phyloP scores from a whole-genome alignment of 2,329 filamentous ascomycete genomes.

The Colletotrichum horii region DNA sequence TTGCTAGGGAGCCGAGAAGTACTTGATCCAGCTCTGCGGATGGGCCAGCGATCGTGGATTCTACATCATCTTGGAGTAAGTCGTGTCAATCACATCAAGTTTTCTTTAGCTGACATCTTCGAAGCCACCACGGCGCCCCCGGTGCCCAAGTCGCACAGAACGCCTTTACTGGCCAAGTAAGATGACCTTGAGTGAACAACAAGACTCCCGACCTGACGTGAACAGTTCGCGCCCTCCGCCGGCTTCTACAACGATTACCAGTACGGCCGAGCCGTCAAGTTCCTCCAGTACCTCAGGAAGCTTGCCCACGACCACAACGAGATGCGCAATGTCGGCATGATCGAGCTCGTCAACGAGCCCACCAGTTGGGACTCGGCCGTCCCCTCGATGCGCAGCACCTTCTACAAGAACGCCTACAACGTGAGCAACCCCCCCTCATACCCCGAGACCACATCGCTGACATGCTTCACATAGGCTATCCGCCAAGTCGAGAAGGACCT shows the following conservation, averaged over 20 bases:
- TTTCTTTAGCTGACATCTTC: not conserved
- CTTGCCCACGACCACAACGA: conserved; percentile 52
- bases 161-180: conserved; percentile 50
- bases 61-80: conserved; percentile 56
- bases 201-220: not conserved
- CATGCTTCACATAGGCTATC: conserved; percentile 39
- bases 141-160: conserved; percentile 52
- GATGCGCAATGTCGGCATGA: conserved; percentile 62
- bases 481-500: conserved; percentile 51
- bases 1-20: conserved; percentile 44
- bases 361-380: conserved; percentile 38
- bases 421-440: not conserved
- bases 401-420: conserved; percentile 50
- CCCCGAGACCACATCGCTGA: not conserved
- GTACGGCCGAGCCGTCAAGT: conserved; percentile 59
- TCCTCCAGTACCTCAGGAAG: conserved; percentile 61
- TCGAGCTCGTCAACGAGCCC: conserved; percentile 65
- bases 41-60: conserved; percentile 54
- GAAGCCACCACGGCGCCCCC: conserved; percentile 51
- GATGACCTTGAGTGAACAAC: not conserved
- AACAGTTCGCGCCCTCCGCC: conserved; percentile 29
- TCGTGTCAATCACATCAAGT: not conserved
- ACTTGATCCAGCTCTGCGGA: conserved; percentile 50
- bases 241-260: conserved; percentile 64
- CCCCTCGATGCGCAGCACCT: conserved; percentile 41